Base-by-base conservation (phyloP, 148 eudicot species). In the Pharnaceum exiguum region DNA sequence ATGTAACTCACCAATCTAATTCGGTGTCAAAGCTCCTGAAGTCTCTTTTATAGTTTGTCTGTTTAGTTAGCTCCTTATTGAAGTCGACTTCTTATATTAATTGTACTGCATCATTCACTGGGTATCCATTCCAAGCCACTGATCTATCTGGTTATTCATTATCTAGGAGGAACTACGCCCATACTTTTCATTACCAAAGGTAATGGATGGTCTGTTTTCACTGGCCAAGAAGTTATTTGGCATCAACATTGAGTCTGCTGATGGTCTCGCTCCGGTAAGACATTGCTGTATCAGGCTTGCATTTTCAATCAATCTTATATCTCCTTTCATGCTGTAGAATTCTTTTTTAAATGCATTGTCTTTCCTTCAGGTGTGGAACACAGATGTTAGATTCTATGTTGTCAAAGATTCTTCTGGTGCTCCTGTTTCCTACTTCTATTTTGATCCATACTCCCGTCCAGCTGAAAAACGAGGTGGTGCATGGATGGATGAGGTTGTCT, bases 371-470 rank as follows among this genome's bases (percentile, higher is more conserved):
- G 91, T 93, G 36, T 93, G 99, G 99, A 73, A 85, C 71, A 78
- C 70, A 50, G 99, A 85, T 73, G 95, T 93, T 51, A 69, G 70
- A 47, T 93, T 93, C 74, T 93, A 83, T 60, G 48, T 80, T 35
- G 76, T 93, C 62, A 88, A 93, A 59, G 99, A 88, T 80, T 76
- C 87, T 36, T 72, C 83, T n/a, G 96, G 89, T 18, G 70, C 59
- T 55, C 82, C 99, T 10, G 49, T 76, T 57, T 78, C 99, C 18
- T 93, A 85, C 75, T 93, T 93, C 76, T 93, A 88, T 63, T 93
- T 93, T 71, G 99, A 93, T 80, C 99, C 99, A 47, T 93, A 89
- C 72, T 81, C 96, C 52, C 99, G 99, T 46, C 99, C 99, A 57
- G 78, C 99, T 62, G 99, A 93, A 64, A 93, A 93, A 59, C 73